Evolutionary conservation across 2,329 filamentous ascomycete genomes (phyloP).

Genomic region (Mycocentrospora acerina): DNA sequence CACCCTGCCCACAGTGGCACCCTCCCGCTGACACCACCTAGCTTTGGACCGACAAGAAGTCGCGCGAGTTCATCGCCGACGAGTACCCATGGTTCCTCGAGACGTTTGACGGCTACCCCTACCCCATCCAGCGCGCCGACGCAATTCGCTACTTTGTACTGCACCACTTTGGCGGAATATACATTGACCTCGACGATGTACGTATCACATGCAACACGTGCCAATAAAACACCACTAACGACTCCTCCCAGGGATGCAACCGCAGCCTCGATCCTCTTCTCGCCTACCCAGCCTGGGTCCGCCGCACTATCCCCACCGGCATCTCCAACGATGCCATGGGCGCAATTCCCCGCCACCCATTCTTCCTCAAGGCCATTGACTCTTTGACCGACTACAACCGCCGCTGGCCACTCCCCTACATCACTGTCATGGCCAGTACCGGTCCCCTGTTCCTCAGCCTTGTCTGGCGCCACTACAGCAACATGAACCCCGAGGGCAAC

Average conservation of each 20-base stretch:
- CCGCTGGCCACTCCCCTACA: conserved; percentile 70
- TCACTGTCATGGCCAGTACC: conserved; percentile 78
- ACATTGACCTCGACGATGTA: conserved; percentile 76
- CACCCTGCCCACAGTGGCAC: conserved; percentile 14
- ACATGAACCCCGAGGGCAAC: conserved; percentile 49
- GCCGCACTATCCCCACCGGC: conserved; percentile 72
- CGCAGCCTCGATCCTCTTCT: conserved; percentile 68
- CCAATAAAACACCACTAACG: conserved; percentile 7
- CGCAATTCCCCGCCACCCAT: conserved; percentile 69
- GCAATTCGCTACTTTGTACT: conserved; percentile 79
- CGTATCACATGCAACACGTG: conserved; percentile 17
- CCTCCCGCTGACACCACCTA: conserved; percentile 39
- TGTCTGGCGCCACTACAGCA: conserved; percentile 73
- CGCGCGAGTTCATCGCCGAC: conserved; percentile 68
- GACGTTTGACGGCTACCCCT: conserved; percentile 72
- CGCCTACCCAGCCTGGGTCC: conserved; percentile 68
- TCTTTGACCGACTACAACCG: conserved; percentile 67
- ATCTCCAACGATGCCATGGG: conserved; percentile 84
- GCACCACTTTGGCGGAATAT: conserved; percentile 75
- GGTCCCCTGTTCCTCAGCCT: conserved; percentile 76
- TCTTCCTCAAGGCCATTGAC: conserved; percentile 70
- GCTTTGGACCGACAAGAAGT: conserved; percentile 74
- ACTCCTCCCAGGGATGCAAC: conserved; percentile 60
- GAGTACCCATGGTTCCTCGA: conserved; percentile 75
- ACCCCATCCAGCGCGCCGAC: conserved; percentile 76